These are phyloP conservation scores for Suhomyces bolitotheri DNA, from an alignment of 1,139 yeast species.

Conservation along the genomic window DNA sequence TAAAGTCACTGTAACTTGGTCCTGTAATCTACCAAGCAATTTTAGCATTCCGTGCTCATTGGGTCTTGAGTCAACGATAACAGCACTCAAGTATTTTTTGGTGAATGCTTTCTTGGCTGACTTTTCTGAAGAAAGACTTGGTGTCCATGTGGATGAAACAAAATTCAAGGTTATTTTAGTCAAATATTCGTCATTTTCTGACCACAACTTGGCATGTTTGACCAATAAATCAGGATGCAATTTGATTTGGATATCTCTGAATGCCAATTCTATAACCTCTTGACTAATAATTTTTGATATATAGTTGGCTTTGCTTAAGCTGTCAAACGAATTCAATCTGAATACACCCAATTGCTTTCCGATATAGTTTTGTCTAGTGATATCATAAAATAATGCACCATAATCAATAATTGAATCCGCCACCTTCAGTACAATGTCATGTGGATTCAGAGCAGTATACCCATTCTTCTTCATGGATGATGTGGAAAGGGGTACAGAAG, in stretches of 20 bases:
- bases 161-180: slow-evolving; percentile 45
- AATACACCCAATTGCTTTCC: slow-evolving; percentile 73
- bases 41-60: slow-evolving; percentile 50
- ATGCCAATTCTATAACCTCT: slow-evolving; percentile 60
- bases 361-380: slow-evolving; percentile 44
- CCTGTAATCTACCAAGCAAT: slow-evolving; percentile 49
- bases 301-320: slow-evolving; percentile 62
- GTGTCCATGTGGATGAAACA: slow-evolving; percentile 33
- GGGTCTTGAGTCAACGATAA: slow-evolving; percentile 39
- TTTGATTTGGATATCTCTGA: slow-evolving; percentile 49
- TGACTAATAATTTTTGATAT: slow-evolving; percentile 60
- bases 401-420: slow-evolving; percentile 54
- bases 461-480: slow-evolving; percentile 39
- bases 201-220: slow-evolving; percentile 62
- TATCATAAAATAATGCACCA: slow-evolving; percentile 67
- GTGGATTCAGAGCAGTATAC: slow-evolving; percentile 39
- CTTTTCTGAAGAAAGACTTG: slow-evolving; percentile 34
- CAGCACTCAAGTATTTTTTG: slow-evolving; percentile 47
- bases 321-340: slow-evolving; percentile 64
- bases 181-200: slow-evolving; percentile 54
- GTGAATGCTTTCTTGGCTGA: slow-evolving; percentile 45
- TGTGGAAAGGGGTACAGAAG: slow-evolving; percentile 37
- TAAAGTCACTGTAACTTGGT: slow-evolving; percentile 48
- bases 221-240: slow-evolving; percentile 43
- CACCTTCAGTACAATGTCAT: slow-evolving; percentile 36